Evolutionary conservation across 202 grass and related monocot species (phyloP), one percentile per base, ranked within the genome.

Genomic region (Carex arenaria): DNA sequence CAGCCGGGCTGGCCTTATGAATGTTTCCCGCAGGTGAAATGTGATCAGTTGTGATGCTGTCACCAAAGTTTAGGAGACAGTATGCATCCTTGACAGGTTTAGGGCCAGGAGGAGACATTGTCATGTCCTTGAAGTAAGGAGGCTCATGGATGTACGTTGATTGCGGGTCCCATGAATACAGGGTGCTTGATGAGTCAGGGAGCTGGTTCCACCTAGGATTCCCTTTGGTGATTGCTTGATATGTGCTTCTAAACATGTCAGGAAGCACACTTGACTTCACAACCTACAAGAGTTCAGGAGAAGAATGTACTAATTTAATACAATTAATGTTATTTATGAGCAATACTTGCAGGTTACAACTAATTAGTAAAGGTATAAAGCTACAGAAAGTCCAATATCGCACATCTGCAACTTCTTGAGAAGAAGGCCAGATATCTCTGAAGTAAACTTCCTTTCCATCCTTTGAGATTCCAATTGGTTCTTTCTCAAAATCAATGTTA

Each of bases 131-230:
- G 89, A 94, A 97, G 81, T 97, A 97, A 79, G 95, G 95, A 84
- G 95, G 95, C 80, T 97, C 95, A 61, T 97, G 95, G 61, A 97
- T 97, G 89, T 97, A 97, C 20, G 92, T 97, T 40, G 95, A 97
- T 89, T 83, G 75, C 36, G 87, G 55, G 79, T 97, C 95, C 95
- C 94, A 97, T 55, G 90, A 86, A 83, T 97, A 97, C 51, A 94
- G 84, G 45, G 92, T 97, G 85, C 89, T 93, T 66, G 87, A 31
- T 73, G 94, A 86, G 19, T 94, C 95, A 30, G 89, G 54, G 15
- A 97, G 87, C 68, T 97, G 87, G 78, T 97, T 97, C 95, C 95
- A 97, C 95, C 94, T 97, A 81, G 95, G 84, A 82, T 97, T 97
- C 82, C 95, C 95, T 91, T 94, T 93, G 55, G 95, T 97, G 82